Conservation (phyloP, 192 early-diverging fungal species). For the Backusella circina region DNA sequence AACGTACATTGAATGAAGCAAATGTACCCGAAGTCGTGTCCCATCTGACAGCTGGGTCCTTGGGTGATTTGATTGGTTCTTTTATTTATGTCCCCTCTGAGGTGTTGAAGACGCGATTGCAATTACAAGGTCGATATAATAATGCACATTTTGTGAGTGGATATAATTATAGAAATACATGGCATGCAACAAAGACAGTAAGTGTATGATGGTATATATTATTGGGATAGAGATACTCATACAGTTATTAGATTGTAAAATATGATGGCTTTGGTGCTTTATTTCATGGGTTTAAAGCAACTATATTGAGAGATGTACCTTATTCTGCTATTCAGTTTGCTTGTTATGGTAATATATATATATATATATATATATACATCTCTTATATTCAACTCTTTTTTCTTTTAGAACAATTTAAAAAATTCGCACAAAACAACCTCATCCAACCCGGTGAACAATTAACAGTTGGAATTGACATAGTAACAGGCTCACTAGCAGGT, state of each 20-base stretch:
- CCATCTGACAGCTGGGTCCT: constrained; percentile 52
- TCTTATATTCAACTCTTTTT: not conserved
- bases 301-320: constrained; percentile 52
- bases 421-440: constrained; percentile 37
- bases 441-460: constrained; percentile 38
- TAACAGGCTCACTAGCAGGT: constrained; percentile 50
- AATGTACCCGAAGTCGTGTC: constrained; percentile 43
- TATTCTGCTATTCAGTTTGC: constrained; percentile 59
- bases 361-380: not conserved
- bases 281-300: constrained; percentile 57
- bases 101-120: constrained; percentile 72
- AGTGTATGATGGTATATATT: not conserved
- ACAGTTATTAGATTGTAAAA: constrained; percentile 41
- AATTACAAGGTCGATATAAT: constrained; percentile 73
- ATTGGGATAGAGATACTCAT: not conserved
- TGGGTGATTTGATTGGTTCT: constrained; percentile 53
- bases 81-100: constrained; percentile 58
- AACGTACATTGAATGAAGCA: constrained; percentile 44
- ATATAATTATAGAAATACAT: constrained; percentile 70
- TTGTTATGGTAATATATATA: constrained; percentile 44
- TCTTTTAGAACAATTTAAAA: constrained; percentile 52
- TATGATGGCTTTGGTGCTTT: constrained; percentile 62
- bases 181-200: constrained; percentile 55
- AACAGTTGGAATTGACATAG: constrained; percentile 40
- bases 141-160: constrained; percentile 63